Conservation (phyloP, 768 basidiomycete species). For the Lactifluus subvellereus region DNA sequence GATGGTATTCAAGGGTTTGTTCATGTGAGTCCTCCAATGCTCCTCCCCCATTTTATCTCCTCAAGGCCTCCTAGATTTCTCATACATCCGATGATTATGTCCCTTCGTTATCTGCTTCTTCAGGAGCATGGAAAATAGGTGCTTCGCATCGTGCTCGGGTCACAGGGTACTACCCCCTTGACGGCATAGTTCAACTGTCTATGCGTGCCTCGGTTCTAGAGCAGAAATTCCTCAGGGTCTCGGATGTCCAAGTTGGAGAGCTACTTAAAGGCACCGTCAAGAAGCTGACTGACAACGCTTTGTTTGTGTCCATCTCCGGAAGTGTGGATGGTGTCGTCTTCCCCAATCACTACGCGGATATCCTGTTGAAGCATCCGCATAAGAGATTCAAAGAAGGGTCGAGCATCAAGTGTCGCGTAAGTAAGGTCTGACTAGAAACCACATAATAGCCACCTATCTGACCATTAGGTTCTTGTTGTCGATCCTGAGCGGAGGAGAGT, state of each 20-base stretch:
- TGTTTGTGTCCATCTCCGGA: conserved; percentile 84
- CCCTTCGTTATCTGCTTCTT: conserved; percentile 60
- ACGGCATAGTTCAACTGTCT: conserved; percentile 85
- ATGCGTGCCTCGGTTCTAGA: conserved; percentile 76
- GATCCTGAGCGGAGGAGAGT: conserved; percentile 79
- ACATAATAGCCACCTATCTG: conserved; percentile 9
- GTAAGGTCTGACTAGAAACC: conserved; percentile 27
- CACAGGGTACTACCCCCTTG: conserved; percentile 76
- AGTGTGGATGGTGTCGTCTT: conserved; percentile 90
- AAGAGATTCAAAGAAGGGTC: conserved; percentile 82
- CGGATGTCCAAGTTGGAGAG: conserved; percentile 81
- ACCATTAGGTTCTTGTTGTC: conserved; percentile 65
- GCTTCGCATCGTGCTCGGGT: conserved; percentile 83
- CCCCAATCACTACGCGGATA: conserved; percentile 95
- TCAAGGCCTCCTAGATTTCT: conserved; percentile 61
- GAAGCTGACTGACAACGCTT: conserved; percentile 67
- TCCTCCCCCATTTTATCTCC: conserved; percentile 5
- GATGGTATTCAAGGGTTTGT: conserved; percentile 71
- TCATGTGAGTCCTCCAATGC: conserved; percentile 55
- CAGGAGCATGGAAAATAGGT: conserved; percentile 75
- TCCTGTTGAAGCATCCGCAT: conserved; percentile 87
- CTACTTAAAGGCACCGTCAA: conserved; percentile 84
- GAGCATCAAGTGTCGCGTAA: conserved; percentile 78
- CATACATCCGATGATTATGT: conserved; percentile 89
- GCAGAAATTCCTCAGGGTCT: conserved; percentile 78